Evolutionary conservation across 228 moss, liverwort and hornwort genomes (phyloP).

Genomic region (Sphagnum magellanicum): DNA sequence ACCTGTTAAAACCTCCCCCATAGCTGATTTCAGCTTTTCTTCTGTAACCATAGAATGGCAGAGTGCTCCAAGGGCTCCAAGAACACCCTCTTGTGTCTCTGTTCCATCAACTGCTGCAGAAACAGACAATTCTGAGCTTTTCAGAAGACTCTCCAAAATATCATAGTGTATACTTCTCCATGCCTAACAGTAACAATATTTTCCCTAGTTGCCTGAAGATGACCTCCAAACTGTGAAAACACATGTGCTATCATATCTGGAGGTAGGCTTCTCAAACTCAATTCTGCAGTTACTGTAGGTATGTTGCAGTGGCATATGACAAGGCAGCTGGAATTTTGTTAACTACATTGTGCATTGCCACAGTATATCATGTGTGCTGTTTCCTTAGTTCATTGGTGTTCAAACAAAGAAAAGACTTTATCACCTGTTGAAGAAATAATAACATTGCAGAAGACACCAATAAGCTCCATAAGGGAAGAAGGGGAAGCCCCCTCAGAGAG

Average conservation of each 20-base stretch:
- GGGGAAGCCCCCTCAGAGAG: slow-evolving; percentile 32
- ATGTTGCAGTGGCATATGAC: too few species aligned
- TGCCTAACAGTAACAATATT: too few species aligned
- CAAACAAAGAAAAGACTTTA: not conserved
- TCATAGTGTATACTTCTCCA: too few species aligned
- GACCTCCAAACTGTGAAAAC: too few species aligned
- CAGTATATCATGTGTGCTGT: not conserved
- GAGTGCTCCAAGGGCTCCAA: slow-evolving; percentile 31
- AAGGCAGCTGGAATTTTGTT: too few species aligned
- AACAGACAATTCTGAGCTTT: not conserved
- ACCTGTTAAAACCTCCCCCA: slow-evolving; percentile 28
- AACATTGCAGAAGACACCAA: slow-evolving; percentile 16
- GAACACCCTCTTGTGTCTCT: slow-evolving; percentile 19
- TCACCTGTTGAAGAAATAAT: not conserved
- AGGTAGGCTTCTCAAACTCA: too few species aligned
- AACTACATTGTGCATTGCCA: too few species aligned
- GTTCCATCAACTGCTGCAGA: slow-evolving; percentile 7
- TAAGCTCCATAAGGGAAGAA: slow-evolving; percentile 36
- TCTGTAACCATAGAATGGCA: slow-evolving; percentile 17
- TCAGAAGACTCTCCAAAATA: not conserved
- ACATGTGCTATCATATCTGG: too few species aligned
- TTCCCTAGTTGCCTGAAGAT: too few species aligned
- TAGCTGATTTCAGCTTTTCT: slow-evolving; percentile 16
- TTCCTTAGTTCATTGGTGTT: not conserved
- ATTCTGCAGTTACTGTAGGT: too few species aligned